Evolutionary conservation across 495 filamentous ascomycete species (phyloP).

Genomic region (Annulohypoxylon nitens): DNA sequence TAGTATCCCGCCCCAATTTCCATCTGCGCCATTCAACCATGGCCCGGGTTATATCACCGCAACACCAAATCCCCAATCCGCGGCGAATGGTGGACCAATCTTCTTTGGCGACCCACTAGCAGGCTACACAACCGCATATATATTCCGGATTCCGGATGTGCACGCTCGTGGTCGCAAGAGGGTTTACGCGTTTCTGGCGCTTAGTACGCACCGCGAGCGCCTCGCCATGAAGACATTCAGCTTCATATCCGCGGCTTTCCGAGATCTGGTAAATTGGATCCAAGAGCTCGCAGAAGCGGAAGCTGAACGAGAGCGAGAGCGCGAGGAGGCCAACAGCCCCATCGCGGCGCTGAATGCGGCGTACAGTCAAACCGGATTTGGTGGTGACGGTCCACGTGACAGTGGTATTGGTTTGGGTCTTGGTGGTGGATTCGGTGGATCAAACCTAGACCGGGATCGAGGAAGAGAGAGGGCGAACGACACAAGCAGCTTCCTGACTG

Average conservation of each 20-base stretch:
- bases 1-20: constrained; percentile 40
- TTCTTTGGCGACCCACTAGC: constrained; percentile 86
- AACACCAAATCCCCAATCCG: constrained; percentile 53
- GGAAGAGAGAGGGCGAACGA: constrained; percentile 41
- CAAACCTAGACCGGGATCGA: constrained; percentile 42
- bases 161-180: constrained; percentile 88
- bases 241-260: constrained; percentile 80
- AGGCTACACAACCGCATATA: constrained; percentile 92
- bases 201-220: constrained; percentile 77
- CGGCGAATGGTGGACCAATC: constrained; percentile 74
- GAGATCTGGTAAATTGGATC: constrained; percentile 80
- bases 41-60: constrained; percentile 51
- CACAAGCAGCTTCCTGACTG: constrained; percentile 62
- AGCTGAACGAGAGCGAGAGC: constrained; percentile 72
- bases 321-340: constrained; percentile 48
- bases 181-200: constrained; percentile 89
- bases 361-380: constrained; percentile 45
- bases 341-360: constrained; percentile 54
- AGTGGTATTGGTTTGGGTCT: constrained; percentile 49
- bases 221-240: constrained; percentile 81
- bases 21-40: constrained; percentile 52
- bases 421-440: constrained; percentile 50
- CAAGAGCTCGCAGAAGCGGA: constrained; percentile 69
- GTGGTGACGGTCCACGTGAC: constrained; percentile 49
- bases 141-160: constrained; percentile 89